phyloP scores from a whole-genome alignment of 176 grass and related monocot species.

The Phoenix roebelenii region DNA sequence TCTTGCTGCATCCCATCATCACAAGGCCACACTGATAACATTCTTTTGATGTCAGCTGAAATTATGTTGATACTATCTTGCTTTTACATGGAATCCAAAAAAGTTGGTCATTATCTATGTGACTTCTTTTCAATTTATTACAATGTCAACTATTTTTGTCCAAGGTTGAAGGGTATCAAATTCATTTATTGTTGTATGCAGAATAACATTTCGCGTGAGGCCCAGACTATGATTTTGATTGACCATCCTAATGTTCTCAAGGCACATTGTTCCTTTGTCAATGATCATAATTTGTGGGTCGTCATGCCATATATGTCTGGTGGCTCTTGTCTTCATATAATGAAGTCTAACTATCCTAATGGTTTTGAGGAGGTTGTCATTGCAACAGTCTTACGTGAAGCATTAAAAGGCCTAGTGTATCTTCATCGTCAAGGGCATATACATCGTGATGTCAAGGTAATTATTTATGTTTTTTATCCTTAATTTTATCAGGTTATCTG shows the following conservation, averaged over 20 bases:
- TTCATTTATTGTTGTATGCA: conserved; percentile 22
- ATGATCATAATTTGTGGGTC: conserved; percentile 66
- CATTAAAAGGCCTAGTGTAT: conserved; percentile 80
- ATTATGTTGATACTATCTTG: no score
- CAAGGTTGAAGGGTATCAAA: no score
- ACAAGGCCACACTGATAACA: no score
- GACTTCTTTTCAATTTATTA: no score
- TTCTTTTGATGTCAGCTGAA: no score
- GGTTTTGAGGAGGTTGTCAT: conserved; percentile 74
- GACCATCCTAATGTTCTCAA: conserved; percentile 91
- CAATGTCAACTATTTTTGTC: no score
- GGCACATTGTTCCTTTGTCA: conserved; percentile 80
- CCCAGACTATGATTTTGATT: conserved; percentile 85
- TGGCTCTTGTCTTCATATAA: conserved; percentile 93
- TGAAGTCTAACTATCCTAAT: conserved; percentile 67
- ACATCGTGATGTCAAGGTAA: conserved; percentile 94
- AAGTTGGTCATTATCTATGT: no score
- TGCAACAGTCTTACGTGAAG: conserved; percentile 74
- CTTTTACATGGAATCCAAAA: no score
- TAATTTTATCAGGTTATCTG: no score
- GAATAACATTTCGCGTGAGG: conserved; percentile 89
- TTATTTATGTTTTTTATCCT: neutral
- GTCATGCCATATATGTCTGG: conserved; percentile 93
- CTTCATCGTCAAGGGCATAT: conserved; percentile 88
- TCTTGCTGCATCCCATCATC: no score